Conservation (phyloP, 495 filamentous ascomycete genomes). For the Penicillium bialowiezense region DNA sequence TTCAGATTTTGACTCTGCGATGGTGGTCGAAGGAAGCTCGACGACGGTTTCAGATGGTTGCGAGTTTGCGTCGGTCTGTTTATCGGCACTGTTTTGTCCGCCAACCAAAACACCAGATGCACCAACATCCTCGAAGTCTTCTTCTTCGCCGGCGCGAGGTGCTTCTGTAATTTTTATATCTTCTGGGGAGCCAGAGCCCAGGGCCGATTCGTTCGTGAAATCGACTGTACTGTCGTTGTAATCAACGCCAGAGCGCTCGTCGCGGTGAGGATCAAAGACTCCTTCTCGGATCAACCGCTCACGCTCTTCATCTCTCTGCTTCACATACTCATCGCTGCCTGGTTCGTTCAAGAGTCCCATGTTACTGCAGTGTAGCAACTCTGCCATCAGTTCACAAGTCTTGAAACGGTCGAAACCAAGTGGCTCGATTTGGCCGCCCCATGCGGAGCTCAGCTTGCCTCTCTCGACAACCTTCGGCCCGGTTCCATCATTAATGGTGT, state of each 20-base stretch:
- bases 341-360: conserved; percentile 95
- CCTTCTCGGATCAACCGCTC: conserved; percentile 74
- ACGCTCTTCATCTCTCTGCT: conserved; percentile 74
- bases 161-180: conserved; percentile 58
- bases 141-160: conserved; percentile 79
- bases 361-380: conserved; percentile 96
- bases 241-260: conserved; percentile 42
- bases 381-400: conserved; percentile 98
- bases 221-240: conserved; percentile 50
- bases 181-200: conserved; percentile 39
- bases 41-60: not conserved
- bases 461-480: conserved; percentile 57
- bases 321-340: conserved; percentile 85
- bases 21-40: not conserved
- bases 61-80: conserved; percentile 12
- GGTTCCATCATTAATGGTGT: conserved; percentile 57
- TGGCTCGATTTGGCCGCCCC: conserved; percentile 87
- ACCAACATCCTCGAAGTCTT: conserved; percentile 91
- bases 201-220: conserved; percentile 36
- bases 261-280: conserved; percentile 33
- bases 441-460: conserved; percentile 75
- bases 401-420: conserved; percentile 98
- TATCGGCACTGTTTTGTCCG: conserved; percentile 51
- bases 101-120: conserved; percentile 65
- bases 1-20: conserved; percentile 8